Percentiles rank a stretch among this genome's conserved stretches.
Evolutionary conservation across 2,329 filamentous ascomycete species (phyloP).

Genomic region (Claviceps citrina): DNA sequence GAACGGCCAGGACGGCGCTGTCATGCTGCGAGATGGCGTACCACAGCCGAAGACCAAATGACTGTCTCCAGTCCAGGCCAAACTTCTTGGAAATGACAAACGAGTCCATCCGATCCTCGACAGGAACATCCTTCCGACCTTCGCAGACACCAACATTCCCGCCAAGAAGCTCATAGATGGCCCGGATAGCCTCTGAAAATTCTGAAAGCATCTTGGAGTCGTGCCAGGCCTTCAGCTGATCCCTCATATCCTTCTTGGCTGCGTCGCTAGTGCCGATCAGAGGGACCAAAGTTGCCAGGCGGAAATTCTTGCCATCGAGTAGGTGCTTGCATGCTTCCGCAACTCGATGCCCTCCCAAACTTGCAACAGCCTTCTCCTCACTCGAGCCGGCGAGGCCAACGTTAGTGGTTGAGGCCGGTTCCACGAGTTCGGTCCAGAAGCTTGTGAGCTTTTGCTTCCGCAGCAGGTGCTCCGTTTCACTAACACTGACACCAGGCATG

Average conservation of each 20-base stretch:
- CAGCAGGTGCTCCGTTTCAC: constrained; percentile 22
- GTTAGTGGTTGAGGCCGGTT: constrained; percentile 36
- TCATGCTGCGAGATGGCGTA: constrained; percentile 60
- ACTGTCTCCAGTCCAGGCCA: constrained; percentile 79
- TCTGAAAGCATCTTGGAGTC: constrained; percentile 73
- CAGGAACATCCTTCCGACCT: constrained; percentile 54
- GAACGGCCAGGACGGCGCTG: constrained; percentile 56
- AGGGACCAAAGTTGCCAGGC: constrained; percentile 69
- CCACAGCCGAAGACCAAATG: constrained; percentile 83
- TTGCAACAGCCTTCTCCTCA: constrained; percentile 73
- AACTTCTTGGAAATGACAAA: constrained; percentile 78
- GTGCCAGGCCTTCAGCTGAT: constrained; percentile 74
- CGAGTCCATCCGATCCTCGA: constrained; percentile 65
- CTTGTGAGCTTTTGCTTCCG: constrained; percentile 51
- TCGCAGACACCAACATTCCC: constrained; percentile 77
- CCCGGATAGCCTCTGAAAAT: constrained; percentile 67
- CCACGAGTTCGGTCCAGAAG: constrained; percentile 53
- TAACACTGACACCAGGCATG: constrained; percentile 26
- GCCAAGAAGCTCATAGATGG: constrained; percentile 76
- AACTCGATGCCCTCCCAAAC: constrained; percentile 64
- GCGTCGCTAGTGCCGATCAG: constrained; percentile 61
- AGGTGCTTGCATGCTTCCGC: constrained; percentile 71
- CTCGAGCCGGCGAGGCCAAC: constrained; percentile 43
- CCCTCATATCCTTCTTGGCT: constrained; percentile 57
- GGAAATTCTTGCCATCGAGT: constrained; percentile 60